Conservation (phyloP, 176 grass and related monocot species). For the Coix lacrymajobi region DNA sequence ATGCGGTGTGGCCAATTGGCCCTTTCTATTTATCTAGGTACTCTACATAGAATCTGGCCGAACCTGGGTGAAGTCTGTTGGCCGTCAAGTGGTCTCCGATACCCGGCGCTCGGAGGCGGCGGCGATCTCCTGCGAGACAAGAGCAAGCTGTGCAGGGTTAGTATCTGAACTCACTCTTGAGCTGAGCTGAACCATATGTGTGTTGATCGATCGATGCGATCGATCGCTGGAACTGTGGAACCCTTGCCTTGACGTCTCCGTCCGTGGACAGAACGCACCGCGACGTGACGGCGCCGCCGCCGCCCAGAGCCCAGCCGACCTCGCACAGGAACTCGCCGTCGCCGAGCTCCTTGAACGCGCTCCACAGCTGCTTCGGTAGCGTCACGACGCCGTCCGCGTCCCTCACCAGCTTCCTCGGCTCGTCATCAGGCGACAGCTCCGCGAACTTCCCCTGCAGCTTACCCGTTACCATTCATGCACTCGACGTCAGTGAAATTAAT, state of each 20-base stretch:
- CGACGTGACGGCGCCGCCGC: conserved; percentile 57
- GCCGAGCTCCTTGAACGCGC: conserved; percentile 36
- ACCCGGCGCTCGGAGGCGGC: conserved; percentile 37
- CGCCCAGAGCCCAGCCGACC: conserved; percentile 70
- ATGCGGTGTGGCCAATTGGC: neutral
- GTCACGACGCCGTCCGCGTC: conserved; percentile 41
- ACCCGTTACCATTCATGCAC: too few species aligned
- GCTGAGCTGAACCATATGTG: neutral
- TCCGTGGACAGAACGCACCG: conserved; percentile 55
- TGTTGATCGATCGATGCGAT: neutral
- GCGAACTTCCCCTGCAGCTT: conserved; percentile 59
- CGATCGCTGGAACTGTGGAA: neutral
- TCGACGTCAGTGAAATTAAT: neutral
- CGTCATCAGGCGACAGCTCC: conserved; percentile 33
- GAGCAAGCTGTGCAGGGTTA: neutral
- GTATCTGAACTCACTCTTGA: neutral
- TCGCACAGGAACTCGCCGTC: conserved; percentile 50
- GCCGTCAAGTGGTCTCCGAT: neutral
- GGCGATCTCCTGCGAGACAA: conserved; percentile 48
- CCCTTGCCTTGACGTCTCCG: conserved; percentile 62
- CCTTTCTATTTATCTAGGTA: neutral
- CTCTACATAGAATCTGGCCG: neutral
- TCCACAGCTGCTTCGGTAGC: conserved; percentile 81
- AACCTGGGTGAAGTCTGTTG: conserved; percentile 5
- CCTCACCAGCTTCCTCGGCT: conserved; percentile 32